These are phyloP conservation scores for Cyclanthera cordifolia DNA, from an alignment of 306 rosid genomes.

Conservation along the genomic window DNA sequence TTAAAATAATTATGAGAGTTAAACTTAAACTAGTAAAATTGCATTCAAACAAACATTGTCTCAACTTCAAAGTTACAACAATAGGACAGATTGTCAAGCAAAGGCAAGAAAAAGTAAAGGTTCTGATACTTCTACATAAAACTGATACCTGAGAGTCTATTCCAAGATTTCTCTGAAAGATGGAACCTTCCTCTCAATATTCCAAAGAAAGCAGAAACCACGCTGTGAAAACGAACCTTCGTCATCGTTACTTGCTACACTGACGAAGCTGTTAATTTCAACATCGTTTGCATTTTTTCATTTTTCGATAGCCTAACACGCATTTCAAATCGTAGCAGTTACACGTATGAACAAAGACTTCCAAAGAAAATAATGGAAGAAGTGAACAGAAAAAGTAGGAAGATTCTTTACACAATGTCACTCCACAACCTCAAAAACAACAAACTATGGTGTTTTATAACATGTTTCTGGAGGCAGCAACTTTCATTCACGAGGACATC, in stretches of 20 bases:
- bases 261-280: no score
- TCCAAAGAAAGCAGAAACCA: neutral
- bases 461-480: constrained; percentile 26
- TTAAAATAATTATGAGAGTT: no score
- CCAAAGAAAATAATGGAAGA: neutral
- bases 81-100: neutral
- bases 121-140: neutral
- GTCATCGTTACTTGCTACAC: neutral
- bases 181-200: no score
- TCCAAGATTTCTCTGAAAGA: no score
- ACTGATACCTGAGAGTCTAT: neutral
- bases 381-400: neutral
- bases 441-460: neutral
- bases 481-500: constrained; percentile 14
- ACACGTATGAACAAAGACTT: constrained; percentile 5
- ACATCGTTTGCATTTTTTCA: neutral
- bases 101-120: neutral
- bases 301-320: neutral
- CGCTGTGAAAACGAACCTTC: neutral
- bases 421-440: neutral
- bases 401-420: neutral
- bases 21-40: no score
- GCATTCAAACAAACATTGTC: neutral
- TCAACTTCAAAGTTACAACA: neutral
- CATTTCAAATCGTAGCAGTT: constrained; percentile 2